Evolutionary conservation across 768 basidiomycete species (phyloP), one percentile per base, ranked within the genome.

Genomic region (Suillus luteus): DNA sequence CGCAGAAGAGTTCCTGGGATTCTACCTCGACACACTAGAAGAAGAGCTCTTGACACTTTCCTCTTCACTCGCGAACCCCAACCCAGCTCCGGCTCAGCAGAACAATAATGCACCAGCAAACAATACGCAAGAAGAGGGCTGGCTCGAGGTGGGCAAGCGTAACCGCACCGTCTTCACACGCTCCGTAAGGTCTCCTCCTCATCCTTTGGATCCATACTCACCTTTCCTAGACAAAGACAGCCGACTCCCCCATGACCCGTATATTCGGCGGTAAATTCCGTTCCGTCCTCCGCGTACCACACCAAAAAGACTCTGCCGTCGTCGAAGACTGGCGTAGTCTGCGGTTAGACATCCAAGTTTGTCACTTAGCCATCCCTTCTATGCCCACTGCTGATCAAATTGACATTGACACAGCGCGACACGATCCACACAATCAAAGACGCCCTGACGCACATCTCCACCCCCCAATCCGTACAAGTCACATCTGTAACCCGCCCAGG

Each of bases 1-100:
- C 64, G 96, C 96, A 11, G 96, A 99, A 75, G 96, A 99, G 76
- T 99, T 97, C 75, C 81, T 99, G n/a, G 96, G 96, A 3, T 98
- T 97, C 78, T 96, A 93, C 78, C 81, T 98, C 31, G 95, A 98
- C 69, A 92, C 95, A 0, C 79, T 99, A 6, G 94, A 96, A 74
- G 96, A 99, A 73, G 96, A 99, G 78, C 73, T 98, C 12, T 77
- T 93, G 4, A 81, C 82, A 3, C 77, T 96, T n/a, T 75, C 86
- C 8, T 79, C 86, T 7, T 81, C 86, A 0, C 70, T 88, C 17
- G 19, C 52, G n/a, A 54, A n/a, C 52, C 74, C 77, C 12, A 78
- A 83, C 2, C 74, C 81, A n/a, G 75, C 75, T 10, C 54, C 67
- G 40, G 75, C 57, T 3, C 68, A 66, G 27, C 66, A 64, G 57